Conservation (phyloP, 2,329 filamentous ascomycete genomes). For the Fusarium mundagurra region DNA sequence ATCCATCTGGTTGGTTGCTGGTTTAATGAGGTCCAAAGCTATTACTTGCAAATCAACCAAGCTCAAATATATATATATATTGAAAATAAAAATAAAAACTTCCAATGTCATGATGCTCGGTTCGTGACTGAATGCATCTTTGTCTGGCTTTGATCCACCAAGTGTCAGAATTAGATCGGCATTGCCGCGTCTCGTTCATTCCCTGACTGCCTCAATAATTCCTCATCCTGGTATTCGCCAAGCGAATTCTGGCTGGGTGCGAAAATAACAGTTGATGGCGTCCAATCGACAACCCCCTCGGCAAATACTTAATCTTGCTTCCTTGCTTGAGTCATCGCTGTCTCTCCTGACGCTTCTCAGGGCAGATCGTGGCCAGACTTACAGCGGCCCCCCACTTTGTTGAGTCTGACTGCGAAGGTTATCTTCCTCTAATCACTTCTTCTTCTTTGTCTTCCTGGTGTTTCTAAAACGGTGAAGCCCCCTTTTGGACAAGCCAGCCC, state of each 20-base stretch:
- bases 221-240: slow-evolving; percentile 3
- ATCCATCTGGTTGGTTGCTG: background rate
- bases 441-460: background rate
- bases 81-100: no score
- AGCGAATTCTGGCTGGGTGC: slow-evolving; percentile 1
- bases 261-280: background rate
- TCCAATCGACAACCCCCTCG: background rate
- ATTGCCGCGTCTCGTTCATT: slow-evolving; percentile 7
- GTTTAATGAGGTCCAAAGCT: slow-evolving; percentile 7
- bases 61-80: no score
- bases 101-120: background rate
- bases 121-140: slow-evolving; percentile 1
- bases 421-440: background rate
- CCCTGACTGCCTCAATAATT: background rate
- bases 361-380: background rate
- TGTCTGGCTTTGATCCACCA: background rate
- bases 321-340: background rate
- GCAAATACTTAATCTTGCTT: slow-evolving; percentile 1
- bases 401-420: background rate
- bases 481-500: background rate
- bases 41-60: background rate
- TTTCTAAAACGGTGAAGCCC: slow-evolving; percentile 3
- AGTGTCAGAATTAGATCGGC: slow-evolving; percentile 10
- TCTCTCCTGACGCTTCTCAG: slow-evolving; percentile 12
- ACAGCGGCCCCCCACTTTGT: background rate